Percentiles rank a stretch among this genome's conserved stretches.
Conservation (phyloP, 2,329 filamentous ascomycete species). For the Ophiostoma triangulosporum region DNA sequence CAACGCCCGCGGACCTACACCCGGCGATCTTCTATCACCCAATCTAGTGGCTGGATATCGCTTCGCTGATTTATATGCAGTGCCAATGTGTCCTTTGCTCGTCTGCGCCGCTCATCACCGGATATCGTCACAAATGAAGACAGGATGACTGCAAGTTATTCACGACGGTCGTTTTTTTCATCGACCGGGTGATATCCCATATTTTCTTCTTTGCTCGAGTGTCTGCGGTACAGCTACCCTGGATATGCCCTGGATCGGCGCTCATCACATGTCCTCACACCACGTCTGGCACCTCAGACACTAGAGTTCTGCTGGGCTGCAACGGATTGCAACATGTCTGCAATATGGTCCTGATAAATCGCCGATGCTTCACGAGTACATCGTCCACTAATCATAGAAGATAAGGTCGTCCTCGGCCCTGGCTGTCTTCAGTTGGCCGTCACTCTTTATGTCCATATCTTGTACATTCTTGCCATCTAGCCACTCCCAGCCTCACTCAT, state of each 20-base stretch:
- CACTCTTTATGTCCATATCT: background rate
- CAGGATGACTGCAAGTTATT: background rate
- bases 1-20: no score
- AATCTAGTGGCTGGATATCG: no score
- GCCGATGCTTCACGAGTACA: background rate
- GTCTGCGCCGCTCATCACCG: background rate
- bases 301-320: background rate
- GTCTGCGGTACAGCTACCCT: no score
- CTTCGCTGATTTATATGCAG: no score
- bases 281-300: no score
- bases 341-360: background rate
- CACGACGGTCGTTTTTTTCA: no score
- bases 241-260: no score
- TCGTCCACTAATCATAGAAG: background rate
- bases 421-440: background rate
- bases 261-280: no score
- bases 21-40: no score
- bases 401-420: background rate
- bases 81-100: background rate
- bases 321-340: background rate
- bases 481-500: background rate
- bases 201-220: background rate
- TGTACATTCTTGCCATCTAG: background rate
- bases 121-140: background rate
- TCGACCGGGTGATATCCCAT: background rate